These are phyloP conservation scores for Cystobasidium onofrii DNA, from an alignment of 768 basidiomycete genomes.

Conservation along the genomic window DNA sequence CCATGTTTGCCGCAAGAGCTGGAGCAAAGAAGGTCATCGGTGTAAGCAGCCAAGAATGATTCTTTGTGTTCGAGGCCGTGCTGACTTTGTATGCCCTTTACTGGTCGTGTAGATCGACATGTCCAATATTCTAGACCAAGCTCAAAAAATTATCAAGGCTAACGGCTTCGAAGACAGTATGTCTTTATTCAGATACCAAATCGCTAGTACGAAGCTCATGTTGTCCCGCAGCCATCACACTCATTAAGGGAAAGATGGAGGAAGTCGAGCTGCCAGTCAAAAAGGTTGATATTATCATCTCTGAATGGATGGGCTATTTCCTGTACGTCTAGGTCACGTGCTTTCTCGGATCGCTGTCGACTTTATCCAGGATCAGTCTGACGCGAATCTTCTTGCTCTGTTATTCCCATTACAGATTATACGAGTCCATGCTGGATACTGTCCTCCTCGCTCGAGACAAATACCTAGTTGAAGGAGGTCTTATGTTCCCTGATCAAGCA, in stretches of 20 bases:
- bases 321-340: slow-evolving; percentile 36
- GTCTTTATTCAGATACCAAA: slow-evolving; percentile 44
- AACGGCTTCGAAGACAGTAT: slow-evolving; percentile 92
- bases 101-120: slow-evolving; percentile 61
- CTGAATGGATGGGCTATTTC: slow-evolving; percentile 82
- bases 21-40: slow-evolving; percentile 44
- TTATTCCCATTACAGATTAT: slow-evolving; percentile 61
- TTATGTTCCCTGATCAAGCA: slow-evolving; percentile 93
- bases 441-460: slow-evolving; percentile 80
- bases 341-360: too few relatives aligned
- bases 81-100: background rate
- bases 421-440: slow-evolving; percentile 96
- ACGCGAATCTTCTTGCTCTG: too few relatives aligned
- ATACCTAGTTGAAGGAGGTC: slow-evolving; percentile 65
- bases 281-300: slow-evolving; percentile 86
- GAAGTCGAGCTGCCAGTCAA: slow-evolving; percentile 66
- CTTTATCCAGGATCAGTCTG: too few relatives aligned
- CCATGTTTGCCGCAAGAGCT: slow-evolving; percentile 44
- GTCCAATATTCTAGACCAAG: slow-evolving; percentile 99
- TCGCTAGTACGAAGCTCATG: background rate
- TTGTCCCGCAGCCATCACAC: slow-evolving; percentile 55
- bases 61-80: background rate
- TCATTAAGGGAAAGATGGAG: slow-evolving; percentile 84
- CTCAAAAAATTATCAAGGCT: slow-evolving; percentile 87
- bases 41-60: slow-evolving; percentile 22